A percentile compares a stretch with the other conserved stretches of the same genome.
Evolutionary conservation across 257 asterid species (phyloP).

Genomic region (Solanum sejunctum): DNA sequence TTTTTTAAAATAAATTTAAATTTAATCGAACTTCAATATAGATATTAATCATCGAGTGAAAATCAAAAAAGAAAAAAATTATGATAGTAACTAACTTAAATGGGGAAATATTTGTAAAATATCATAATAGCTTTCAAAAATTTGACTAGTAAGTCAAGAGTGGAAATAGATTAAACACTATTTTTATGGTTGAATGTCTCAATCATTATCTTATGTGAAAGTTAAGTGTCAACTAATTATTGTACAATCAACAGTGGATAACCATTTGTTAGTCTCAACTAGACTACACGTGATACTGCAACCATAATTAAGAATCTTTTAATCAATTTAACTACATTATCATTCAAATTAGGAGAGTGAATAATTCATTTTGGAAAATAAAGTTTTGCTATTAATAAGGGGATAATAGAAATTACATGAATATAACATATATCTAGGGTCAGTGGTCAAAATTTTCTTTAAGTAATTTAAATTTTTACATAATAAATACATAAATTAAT

Average conservation of each 20-base stretch:
- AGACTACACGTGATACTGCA: not conserved
- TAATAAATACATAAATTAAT: too few relatives aligned
- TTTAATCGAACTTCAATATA: too few relatives aligned
- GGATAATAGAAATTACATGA: not conserved
- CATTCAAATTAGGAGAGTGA: not conserved
- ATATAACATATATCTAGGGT: not conserved
- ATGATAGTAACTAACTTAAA: not conserved
- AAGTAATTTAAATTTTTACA: too few relatives aligned
- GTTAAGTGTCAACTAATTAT: not conserved
- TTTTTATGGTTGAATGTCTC: not conserved
- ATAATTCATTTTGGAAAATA: not conserved
- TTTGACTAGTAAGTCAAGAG: not conserved
- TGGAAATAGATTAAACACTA: not conserved
- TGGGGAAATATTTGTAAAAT: not conserved
- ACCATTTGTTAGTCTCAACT: not conserved
- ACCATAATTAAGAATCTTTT: not conserved
- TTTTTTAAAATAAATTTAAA: too few relatives aligned
- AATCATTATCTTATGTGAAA: not conserved
- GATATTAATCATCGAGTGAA: too few relatives aligned
- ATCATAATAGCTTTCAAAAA: not conserved
- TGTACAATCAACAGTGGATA: not conserved
- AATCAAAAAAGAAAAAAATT: not conserved
- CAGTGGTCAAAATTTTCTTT: too few relatives aligned
- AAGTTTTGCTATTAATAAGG: not conserved
- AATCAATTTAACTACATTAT: not conserved